Percentiles rank a stretch among this genome's conserved stretches.
Evolutionary conservation across 2,329 filamentous ascomycete species (phyloP).

Genomic region (Cytospora paraplurivora): DNA sequence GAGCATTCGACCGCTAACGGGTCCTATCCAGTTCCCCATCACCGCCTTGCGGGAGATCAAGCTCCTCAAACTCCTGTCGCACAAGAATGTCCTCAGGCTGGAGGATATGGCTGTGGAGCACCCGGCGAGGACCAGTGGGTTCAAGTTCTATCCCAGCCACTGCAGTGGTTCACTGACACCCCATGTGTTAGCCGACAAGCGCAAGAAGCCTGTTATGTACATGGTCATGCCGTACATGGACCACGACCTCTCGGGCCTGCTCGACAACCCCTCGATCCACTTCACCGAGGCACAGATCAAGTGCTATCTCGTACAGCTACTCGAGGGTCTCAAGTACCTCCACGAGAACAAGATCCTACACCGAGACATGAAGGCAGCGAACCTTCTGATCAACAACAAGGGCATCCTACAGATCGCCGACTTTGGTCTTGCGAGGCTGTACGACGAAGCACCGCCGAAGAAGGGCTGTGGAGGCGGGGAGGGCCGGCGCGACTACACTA

Average conservation of each 20-base stretch:
- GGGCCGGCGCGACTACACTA: constrained; percentile 88
- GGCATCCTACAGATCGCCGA: constrained; percentile 96
- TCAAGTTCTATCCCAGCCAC: constrained; percentile 20
- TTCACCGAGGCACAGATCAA: constrained; percentile 94
- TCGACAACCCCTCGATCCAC: constrained; percentile 89
- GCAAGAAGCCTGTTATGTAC: constrained; percentile 86
- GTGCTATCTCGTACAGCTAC: constrained; percentile 92
- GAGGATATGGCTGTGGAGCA: constrained; percentile 97
- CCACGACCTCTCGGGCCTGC: constrained; percentile 93
- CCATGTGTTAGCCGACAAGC: constrained; percentile 63
- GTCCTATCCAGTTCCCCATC: constrained; percentile 74
- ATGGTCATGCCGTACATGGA: constrained; percentile 99
- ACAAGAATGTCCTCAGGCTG: constrained; percentile 81
- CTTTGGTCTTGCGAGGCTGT: constrained; percentile 92
- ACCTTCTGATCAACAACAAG: constrained; percentile 91
- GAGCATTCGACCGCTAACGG: constrained; percentile 21
- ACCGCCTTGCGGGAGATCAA: constrained; percentile 97
- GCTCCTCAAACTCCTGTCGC: constrained; percentile 90
- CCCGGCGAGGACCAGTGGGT: constrained; percentile 60
- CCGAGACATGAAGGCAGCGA: constrained; percentile 98
- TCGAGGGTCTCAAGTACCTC: constrained; percentile 86
- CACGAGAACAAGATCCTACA: constrained; percentile 90
- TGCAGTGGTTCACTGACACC: constrained; percentile 30
- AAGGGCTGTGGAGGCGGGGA: constrained; percentile 80
- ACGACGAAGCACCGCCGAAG: constrained; percentile 79